Percentiles rank a stretch among this genome's conserved stretches.
phyloP scores from a whole-genome alignment of 2,329 filamentous ascomycete genomes.

The Colletotrichum melonis region DNA sequence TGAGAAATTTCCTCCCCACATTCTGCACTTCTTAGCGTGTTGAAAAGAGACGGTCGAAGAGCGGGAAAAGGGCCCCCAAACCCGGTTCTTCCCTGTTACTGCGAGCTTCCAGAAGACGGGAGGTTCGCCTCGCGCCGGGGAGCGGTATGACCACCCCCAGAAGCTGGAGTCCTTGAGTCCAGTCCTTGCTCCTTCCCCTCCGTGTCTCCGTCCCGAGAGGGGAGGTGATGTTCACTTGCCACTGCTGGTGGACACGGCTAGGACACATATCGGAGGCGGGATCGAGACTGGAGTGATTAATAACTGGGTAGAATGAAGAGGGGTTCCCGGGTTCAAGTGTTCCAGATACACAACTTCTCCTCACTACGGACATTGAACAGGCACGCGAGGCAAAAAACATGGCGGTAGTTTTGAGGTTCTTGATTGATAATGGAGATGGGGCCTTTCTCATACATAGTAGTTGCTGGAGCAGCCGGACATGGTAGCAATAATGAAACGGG shows the following conservation, averaged over 20 bases:
- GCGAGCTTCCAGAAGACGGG: constrained; percentile 20
- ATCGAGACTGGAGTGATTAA: neutral
- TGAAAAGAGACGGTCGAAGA: neutral
- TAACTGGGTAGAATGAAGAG: neutral
- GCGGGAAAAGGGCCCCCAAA: constrained; percentile 1
- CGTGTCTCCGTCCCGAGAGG: constrained; percentile 17
- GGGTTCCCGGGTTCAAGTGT: neutral
- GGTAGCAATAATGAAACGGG: neutral
- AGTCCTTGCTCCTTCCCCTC: neutral
- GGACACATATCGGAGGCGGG: neutral
- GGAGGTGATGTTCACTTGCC: constrained; percentile 4
- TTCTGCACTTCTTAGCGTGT: constrained; percentile 14
- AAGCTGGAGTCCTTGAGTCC: neutral
- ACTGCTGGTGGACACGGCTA: neutral
- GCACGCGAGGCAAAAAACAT: neutral
- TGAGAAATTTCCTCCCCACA: constrained; percentile 16
- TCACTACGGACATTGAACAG: too few relatives aligned
- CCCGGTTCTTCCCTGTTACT: neutral
- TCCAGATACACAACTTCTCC: constrained; percentile 27
- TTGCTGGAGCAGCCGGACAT: constrained; percentile 24
- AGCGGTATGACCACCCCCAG: neutral
- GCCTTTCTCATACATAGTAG: neutral
- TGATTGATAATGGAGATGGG: neutral
- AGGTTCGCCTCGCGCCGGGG: constrained; percentile 19
- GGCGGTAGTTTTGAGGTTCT: neutral